Evolutionary conservation across 352 stramenopile genomes (phyloP), one percentile per base, ranked within the genome.

Genomic region (Pythium rishiriense): DNA sequence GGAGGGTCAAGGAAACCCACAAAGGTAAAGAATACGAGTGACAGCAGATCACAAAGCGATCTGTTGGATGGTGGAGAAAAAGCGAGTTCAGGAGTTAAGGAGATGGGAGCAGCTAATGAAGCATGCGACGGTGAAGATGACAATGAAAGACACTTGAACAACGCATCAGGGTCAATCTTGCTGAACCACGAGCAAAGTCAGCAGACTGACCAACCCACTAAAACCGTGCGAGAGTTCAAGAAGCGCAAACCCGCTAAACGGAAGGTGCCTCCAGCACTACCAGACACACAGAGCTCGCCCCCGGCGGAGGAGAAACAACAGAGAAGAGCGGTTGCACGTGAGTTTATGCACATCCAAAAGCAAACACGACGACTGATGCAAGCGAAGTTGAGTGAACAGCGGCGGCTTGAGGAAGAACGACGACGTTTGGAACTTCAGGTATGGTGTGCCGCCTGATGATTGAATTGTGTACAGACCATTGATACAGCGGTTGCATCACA

Each of bases 341-440:
- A 90, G 51, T 90, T 81, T 31, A 91, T 93, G 69, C 49, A 77
- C n/a, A 22, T 87, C 7, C 81, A 93, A 47, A 83, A 85, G 56
- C 72, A 79, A 11, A 78, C 63, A 56, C 78, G 83, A 19, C 56
- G 64, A 39, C 52, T 83, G 7, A 56, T 64, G 29, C 71, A 62
- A 41, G 67, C 61, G 24, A 79, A 82, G 43, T 37, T 68, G 41
- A 76, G 75, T 33, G 58, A 88, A 33, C 63, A 74, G 35, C 52
- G 56, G 15, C 64, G 33, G 21, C 58, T 64, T 9, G 72, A 79
- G 37, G 65, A 68, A 45, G 73, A 76, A 37, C 74, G 75, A 45
- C 72, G 76, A 29, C 68, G 69, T 17, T 55, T 76, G 7, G 66
- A 84, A n/a, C 69, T 88, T 55, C 68, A 88, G 76, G 82, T 87